Evolutionary conservation across 2,329 filamentous ascomycete genomes (phyloP).

Genomic region (Colletotrichum sp.): DNA sequence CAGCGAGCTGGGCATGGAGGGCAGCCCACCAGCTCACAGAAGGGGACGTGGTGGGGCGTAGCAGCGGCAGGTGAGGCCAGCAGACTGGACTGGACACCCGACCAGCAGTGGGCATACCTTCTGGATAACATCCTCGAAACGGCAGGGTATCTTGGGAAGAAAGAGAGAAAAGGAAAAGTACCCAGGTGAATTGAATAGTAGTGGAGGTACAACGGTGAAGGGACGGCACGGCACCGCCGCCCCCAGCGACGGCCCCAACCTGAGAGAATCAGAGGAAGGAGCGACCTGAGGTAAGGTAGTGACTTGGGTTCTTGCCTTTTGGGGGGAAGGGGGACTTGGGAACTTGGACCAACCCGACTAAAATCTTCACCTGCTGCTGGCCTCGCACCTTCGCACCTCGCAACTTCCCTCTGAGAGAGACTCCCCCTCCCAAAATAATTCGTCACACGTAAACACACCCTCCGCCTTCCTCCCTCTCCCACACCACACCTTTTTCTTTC

Average conservation of each 20-base stretch:
- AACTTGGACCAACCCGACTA: conserved; percentile 19
- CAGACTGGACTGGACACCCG: neutral
- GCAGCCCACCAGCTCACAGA: neutral
- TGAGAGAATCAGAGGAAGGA: conserved; percentile 8
- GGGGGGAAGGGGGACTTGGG: neutral
- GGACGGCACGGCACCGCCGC: neutral
- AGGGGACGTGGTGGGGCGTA: conserved; percentile 13
- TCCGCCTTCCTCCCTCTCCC: conserved; percentile 16
- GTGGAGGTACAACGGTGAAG: neutral
- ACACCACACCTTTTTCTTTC: conserved; percentile 18
- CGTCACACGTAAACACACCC: conserved; percentile 23
- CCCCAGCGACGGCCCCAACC: neutral
- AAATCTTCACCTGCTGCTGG: conserved; percentile 18
- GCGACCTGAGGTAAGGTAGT: neutral
- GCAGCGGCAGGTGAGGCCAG: conserved; percentile 14
- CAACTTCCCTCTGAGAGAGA: conserved; percentile 17
- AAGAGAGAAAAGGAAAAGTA: neutral
- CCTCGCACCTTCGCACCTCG: conserved; percentile 11
- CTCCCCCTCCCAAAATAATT: conserved; percentile 21
- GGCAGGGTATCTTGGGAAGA: neutral
- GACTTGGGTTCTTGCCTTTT: neutral
- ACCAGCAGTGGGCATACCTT: neutral
- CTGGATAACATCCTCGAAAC: neutral
- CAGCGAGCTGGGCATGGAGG: neutral
- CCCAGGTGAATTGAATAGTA: neutral